A percentile compares a stretch with the other conserved stretches of the same genome.
These are phyloP conservation scores for Daldinia eschscholtzii DNA, from an alignment of 2,329 filamentous ascomycete species.

Conservation along the genomic window DNA sequence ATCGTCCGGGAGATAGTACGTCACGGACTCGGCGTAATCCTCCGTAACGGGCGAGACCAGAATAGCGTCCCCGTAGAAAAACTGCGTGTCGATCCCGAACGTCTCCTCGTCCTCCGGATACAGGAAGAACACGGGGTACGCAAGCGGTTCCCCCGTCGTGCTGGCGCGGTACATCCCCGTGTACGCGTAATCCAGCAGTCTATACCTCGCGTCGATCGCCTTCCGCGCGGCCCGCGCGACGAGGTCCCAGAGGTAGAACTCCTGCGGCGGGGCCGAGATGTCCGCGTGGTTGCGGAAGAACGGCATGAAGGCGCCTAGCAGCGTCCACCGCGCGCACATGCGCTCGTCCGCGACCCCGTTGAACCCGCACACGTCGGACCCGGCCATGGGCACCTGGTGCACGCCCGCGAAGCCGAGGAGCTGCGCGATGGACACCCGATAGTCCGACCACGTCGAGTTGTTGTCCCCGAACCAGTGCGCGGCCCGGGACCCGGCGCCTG, in stretches of 20 bases:
- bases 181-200: constrained; percentile 85
- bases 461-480: constrained; percentile 62
- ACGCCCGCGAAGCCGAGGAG: constrained; percentile 63
- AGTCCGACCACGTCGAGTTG: constrained; percentile 62
- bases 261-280: constrained; percentile 65
- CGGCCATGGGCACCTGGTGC: constrained; percentile 68
- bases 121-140: constrained; percentile 78
- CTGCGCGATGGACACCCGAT: constrained; percentile 61
- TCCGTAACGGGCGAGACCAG: constrained; percentile 64
- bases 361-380: constrained; percentile 75
- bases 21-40: constrained; percentile 59
- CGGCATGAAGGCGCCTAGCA: constrained; percentile 74
- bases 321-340: constrained; percentile 77
- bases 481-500: constrained; percentile 70
- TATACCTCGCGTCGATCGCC: constrained; percentile 79
- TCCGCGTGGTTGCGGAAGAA: constrained; percentile 78
- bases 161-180: constrained; percentile 73
- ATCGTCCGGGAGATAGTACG: constrained; percentile 64
- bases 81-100: constrained; percentile 63
- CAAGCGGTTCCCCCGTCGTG: constrained; percentile 71
- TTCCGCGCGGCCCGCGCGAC: constrained; percentile 74
- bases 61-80: constrained; percentile 63
- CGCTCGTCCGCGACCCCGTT: constrained; percentile 68
- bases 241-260: constrained; percentile 71
- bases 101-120: constrained; percentile 68